phyloP scores from a whole-genome alignment of 1,284 basidiomycete genomes.

The Austroboletus niveus region DNA sequence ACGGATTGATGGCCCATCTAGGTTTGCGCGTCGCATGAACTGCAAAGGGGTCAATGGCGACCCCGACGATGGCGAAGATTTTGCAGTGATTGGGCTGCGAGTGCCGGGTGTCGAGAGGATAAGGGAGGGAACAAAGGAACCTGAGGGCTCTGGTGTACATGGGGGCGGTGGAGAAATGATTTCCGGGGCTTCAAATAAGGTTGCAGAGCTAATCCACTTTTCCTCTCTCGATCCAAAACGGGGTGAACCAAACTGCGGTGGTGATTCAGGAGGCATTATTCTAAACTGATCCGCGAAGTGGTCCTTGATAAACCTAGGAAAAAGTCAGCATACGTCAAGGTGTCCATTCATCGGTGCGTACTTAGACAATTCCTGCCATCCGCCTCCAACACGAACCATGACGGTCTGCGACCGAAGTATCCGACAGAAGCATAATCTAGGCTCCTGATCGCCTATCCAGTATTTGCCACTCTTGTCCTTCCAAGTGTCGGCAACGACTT shows the following conservation, averaged over 20 bases:
- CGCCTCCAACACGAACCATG: slow-evolving; percentile 93
- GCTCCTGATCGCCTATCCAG: slow-evolving; percentile 89
- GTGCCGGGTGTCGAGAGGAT: slow-evolving; percentile 48
- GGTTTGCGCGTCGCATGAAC: slow-evolving; percentile 54
- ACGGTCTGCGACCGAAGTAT: slow-evolving; percentile 91
- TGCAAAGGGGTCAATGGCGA: slow-evolving; percentile 56
- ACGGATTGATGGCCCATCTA: slow-evolving; percentile 36
- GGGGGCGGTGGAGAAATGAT: slow-evolving; percentile 50
- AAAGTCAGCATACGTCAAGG: slow-evolving; percentile 5
- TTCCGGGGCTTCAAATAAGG: slow-evolving; percentile 54
- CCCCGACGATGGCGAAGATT: slow-evolving; percentile 44
- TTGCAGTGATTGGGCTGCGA: slow-evolving; percentile 44
- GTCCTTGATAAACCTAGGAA: slow-evolving; percentile 73
- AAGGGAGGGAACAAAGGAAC: slow-evolving; percentile 45
- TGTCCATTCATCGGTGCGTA: slow-evolving; percentile 38
- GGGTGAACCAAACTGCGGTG: slow-evolving; percentile 39
- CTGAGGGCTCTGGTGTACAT: slow-evolving; percentile 66
- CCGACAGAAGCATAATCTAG: slow-evolving; percentile 87
- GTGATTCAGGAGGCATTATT: slow-evolving; percentile 57
- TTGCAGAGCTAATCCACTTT: slow-evolving; percentile 80
- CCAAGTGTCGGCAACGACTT: slow-evolving; percentile 81
- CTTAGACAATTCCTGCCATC: slow-evolving; percentile 91
- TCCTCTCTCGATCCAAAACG: slow-evolving; percentile 53
- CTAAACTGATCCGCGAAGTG: slow-evolving; percentile 83
- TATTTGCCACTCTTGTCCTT: slow-evolving; percentile 92